Evolutionary conservation across 1,139 yeast genomes (phyloP).

Genomic region (Debaryomyces sp.): DNA sequence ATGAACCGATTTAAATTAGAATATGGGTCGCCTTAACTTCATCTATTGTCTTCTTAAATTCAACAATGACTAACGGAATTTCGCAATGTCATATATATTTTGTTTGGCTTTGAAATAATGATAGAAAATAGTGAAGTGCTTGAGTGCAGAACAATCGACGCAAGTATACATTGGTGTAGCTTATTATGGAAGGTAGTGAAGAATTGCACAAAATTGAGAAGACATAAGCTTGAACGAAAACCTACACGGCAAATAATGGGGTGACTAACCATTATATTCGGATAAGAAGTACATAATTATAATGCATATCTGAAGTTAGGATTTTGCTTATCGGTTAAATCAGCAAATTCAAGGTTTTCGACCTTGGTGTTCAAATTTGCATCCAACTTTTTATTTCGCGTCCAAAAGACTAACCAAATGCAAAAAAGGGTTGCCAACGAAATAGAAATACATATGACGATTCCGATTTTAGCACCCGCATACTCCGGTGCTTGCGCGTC

Average conservation of each 20-base stretch:
- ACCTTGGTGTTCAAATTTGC: conserved; percentile 11
- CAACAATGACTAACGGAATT: not conserved
- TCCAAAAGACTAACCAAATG: conserved; percentile 6
- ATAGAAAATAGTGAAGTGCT: not conserved
- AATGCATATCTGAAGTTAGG: not conserved
- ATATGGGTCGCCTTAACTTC: not conserved
- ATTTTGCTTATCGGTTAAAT: conserved; percentile 18
- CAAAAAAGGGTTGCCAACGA: not conserved
- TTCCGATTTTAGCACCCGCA: conserved; percentile 41
- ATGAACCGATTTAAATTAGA: not conserved
- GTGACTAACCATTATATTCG: too few relatives aligned
- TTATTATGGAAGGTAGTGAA: not conserved
- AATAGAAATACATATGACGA: conserved; percentile 28
- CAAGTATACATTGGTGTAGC: not conserved
- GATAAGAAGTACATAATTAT: not conserved
- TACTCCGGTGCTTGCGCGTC: conserved; percentile 55
- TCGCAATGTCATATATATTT: not conserved
- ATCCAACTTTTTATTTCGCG: conserved; percentile 4
- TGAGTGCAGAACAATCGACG: not conserved
- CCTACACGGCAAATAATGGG: not conserved
- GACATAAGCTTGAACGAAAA: not conserved
- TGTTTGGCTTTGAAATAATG: not conserved
- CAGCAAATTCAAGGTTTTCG: conserved; percentile 18
- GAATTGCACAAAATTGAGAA: not conserved
- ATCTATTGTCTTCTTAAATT: not conserved